Evolutionary conservation across 441 rosid genomes (phyloP).

Genomic region (Biscutella laevigata): DNA sequence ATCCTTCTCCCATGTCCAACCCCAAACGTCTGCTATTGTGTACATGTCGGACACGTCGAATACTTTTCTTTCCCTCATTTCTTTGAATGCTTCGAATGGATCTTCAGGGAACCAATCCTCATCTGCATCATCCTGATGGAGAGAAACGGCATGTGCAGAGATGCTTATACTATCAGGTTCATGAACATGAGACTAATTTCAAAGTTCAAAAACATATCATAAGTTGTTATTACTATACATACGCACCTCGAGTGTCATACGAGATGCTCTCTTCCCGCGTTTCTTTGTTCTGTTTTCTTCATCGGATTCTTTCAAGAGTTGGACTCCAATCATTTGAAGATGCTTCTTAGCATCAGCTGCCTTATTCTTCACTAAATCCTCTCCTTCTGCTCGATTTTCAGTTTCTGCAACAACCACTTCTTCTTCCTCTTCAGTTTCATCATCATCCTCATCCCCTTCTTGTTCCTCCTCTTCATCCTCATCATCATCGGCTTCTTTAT

Average conservation of each 20-base stretch:
- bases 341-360: constrained; percentile 74
- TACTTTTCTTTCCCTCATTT: constrained; percentile 66
- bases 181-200: constrained; percentile 6
- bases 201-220: background rate
- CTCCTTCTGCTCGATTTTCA: constrained; percentile 51
- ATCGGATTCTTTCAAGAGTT: constrained; percentile 75
- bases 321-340: constrained; percentile 94
- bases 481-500: constrained; percentile 40
- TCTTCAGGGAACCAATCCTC: constrained; percentile 95
- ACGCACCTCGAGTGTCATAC: constrained; percentile 58
- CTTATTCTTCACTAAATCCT: constrained; percentile 50
- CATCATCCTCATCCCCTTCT: constrained; percentile 48
- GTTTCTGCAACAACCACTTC: constrained; percentile 60
- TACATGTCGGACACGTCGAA: constrained; percentile 85
- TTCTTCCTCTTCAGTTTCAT: constrained; percentile 50
- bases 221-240: background rate
- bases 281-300: constrained; percentile 50
- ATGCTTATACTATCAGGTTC: background rate
- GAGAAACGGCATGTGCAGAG: constrained; percentile 10
- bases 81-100: constrained; percentile 74
- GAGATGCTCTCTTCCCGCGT: constrained; percentile 54
- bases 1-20: constrained; percentile 97
- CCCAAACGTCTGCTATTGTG: constrained; percentile 96
- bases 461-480: constrained; percentile 46
- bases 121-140: constrained; percentile 64